Evolutionary conservation across 345 rosid species (phyloP).

Genomic region (Diplotaxis tenuifolia): DNA sequence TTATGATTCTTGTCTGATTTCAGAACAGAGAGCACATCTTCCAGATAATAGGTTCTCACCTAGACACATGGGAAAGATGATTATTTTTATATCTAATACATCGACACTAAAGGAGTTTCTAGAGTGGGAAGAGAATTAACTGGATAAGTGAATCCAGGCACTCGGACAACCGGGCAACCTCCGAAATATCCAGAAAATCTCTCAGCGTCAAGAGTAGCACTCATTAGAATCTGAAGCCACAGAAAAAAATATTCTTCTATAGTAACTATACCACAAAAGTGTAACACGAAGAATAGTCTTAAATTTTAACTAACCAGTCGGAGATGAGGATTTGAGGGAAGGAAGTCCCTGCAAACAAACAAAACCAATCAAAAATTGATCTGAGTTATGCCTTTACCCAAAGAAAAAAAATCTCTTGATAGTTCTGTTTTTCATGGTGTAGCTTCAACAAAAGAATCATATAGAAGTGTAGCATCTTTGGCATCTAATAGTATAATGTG

Average conservation of each 20-base stretch:
- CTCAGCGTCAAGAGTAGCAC: conserved; percentile 94
- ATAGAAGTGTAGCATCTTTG: neutral
- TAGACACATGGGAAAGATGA: conserved; percentile 26
- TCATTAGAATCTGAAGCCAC: conserved; percentile 72
- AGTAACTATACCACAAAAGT: conserved; percentile 4
- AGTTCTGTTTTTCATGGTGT: neutral
- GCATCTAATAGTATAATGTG: conserved; percentile 1
- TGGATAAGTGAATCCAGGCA: conserved; percentile 93
- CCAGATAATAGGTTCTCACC: conserved; percentile 78
- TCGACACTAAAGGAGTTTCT: neutral
- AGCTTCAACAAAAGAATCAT: neutral
- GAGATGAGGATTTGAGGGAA: conserved; percentile 72
- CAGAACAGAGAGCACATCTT: conserved; percentile 74
- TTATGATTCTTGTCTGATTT: conserved; percentile 51
- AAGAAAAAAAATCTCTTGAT: neutral
- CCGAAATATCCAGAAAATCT: conserved; percentile 92
- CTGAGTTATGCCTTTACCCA: neutral
- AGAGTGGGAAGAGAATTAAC: conserved; percentile 42
- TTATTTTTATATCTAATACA: conserved; percentile 14
- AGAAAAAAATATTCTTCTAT: neutral
- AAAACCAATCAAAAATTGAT: conserved; percentile 26
- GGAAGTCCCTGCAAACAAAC: conserved; percentile 73
- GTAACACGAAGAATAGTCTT: conserved; percentile 5
- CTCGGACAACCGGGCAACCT: conserved; percentile 82
- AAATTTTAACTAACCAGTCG: conserved; percentile 77